Percentiles rank a stretch among this genome's conserved stretches.
These are phyloP conservation scores for Knoxia roxburghii DNA, from an alignment of 257 asterid genomes.

Conservation along the genomic window DNA sequence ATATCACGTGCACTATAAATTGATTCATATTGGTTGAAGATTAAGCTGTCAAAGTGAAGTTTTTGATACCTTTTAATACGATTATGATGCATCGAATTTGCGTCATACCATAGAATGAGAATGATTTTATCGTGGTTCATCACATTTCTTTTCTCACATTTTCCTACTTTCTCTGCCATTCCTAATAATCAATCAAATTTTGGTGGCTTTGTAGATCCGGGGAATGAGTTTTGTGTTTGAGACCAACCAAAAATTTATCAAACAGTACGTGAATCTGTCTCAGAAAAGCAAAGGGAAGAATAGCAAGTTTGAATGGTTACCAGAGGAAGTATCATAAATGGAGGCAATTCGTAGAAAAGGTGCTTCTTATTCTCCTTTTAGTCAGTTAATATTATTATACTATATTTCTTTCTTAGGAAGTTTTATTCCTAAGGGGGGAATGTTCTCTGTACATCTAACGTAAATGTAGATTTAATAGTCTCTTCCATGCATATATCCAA, in stretches of 20 bases:
- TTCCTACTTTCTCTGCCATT: too few relatives aligned
- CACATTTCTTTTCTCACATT: too few relatives aligned
- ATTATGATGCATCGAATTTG: background rate
- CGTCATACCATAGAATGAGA: background rate
- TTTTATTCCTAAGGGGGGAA: slow-evolving; percentile 9
- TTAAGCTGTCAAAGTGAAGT: too few relatives aligned
- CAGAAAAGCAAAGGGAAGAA: slow-evolving; percentile 31
- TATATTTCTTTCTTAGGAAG: slow-evolving; percentile 7
- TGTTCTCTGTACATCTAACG: slow-evolving; percentile 6
- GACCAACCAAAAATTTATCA: slow-evolving; percentile 51
- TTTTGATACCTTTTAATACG: background rate
- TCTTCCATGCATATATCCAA: slow-evolving; percentile 9
- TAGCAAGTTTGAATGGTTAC: slow-evolving; percentile 37
- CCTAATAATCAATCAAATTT: slow-evolving; percentile 1
- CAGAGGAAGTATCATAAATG: slow-evolving; percentile 29
- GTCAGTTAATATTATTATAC: background rate
- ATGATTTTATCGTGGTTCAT: too few relatives aligned
- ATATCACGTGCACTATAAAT: background rate
- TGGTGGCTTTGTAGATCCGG: slow-evolving; percentile 42
- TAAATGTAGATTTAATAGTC: slow-evolving; percentile 3
- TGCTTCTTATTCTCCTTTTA: slow-evolving; percentile 7
- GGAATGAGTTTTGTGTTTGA: slow-evolving; percentile 78
- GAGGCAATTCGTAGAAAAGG: slow-evolving; percentile 19
- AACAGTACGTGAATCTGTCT: slow-evolving; percentile 37
- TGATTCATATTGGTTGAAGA: background rate